Conservation (phyloP, 441 rosid genomes). For the Gossypium schwendimanii region DNA sequence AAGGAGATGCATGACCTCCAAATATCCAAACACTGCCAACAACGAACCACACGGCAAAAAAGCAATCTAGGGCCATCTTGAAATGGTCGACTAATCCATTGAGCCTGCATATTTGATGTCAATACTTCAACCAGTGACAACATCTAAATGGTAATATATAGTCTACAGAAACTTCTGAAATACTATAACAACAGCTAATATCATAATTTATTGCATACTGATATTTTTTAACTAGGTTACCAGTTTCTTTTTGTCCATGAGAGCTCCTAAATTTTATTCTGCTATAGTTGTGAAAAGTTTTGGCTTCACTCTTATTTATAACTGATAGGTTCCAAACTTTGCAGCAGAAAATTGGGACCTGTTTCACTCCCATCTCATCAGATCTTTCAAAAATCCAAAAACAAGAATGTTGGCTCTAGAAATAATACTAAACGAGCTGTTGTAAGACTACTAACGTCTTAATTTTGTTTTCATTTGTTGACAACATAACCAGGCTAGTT, state of each 20-base stretch:
- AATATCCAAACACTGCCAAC: constrained; percentile 77
- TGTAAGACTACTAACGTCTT: not conserved
- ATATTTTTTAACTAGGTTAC: not conserved
- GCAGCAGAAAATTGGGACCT: not conserved
- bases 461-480: not conserved
- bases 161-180: not conserved
- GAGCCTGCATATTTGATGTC: constrained; percentile 37
- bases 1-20: constrained; percentile 58
- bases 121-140: constrained; percentile 16
- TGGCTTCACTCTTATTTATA: not conserved
- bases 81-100: constrained; percentile 66
- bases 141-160: not conserved
- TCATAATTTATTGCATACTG: not conserved
- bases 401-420: not conserved
- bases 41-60: constrained; percentile 78
- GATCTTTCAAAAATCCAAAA: not conserved
- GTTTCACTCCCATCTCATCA: not conserved
- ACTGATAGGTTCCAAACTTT: not conserved
- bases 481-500: not conserved
- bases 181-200: not conserved
- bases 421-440: not conserved
- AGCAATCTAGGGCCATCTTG: constrained; percentile 68
- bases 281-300: not conserved
- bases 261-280: not conserved
- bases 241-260: not conserved